phyloP scores from a whole-genome alignment of 2,329 filamentous ascomycete genomes.

The Apiospora rasikravindrae region DNA sequence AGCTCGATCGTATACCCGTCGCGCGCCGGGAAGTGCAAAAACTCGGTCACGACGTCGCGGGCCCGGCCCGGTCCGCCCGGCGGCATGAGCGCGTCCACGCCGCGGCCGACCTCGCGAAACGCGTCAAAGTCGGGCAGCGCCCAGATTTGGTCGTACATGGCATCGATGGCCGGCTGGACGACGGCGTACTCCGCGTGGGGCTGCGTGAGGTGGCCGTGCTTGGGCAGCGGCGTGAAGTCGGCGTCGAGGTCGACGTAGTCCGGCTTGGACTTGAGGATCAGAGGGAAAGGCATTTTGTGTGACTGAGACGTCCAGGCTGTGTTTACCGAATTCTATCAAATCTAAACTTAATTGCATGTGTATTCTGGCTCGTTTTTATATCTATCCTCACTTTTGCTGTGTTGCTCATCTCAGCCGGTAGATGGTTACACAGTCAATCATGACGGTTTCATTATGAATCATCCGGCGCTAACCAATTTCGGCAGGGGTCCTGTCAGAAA shows the following conservation, averaged over 20 bases:
- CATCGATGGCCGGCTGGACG: conserved; percentile 34
- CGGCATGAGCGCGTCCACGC: conserved; percentile 32
- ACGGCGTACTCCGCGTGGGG: conserved; percentile 39
- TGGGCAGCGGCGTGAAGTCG: conserved; percentile 41
- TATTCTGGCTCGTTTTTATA: neutral
- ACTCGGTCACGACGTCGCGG: conserved; percentile 39
- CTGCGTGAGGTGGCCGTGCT: conserved; percentile 41
- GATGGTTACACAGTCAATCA: neutral
- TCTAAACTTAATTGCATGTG: neutral
- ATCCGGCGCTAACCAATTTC: neutral
- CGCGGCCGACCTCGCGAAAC: conserved; percentile 31
- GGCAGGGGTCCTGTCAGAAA: neutral
- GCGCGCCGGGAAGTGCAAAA: conserved; percentile 36
- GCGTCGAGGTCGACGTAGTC: conserved; percentile 37
- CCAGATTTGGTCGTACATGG: conserved; percentile 36
- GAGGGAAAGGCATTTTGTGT: neutral
- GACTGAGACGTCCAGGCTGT: too few species aligned
- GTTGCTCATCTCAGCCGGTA: neutral
- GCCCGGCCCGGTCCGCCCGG: conserved; percentile 40
- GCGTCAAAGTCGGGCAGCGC: conserved; percentile 26
- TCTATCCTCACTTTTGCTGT: neutral
- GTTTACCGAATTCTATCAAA: too few species aligned
- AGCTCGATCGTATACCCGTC: conserved; percentile 42
- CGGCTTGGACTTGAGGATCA: conserved; percentile 32
- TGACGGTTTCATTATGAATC: conserved; percentile 1